Percentiles rank a stretch among this genome's conserved stretches.
Conservation (phyloP, 2,329 filamentous ascomycete species). For the Penicillium sp. region DNA sequence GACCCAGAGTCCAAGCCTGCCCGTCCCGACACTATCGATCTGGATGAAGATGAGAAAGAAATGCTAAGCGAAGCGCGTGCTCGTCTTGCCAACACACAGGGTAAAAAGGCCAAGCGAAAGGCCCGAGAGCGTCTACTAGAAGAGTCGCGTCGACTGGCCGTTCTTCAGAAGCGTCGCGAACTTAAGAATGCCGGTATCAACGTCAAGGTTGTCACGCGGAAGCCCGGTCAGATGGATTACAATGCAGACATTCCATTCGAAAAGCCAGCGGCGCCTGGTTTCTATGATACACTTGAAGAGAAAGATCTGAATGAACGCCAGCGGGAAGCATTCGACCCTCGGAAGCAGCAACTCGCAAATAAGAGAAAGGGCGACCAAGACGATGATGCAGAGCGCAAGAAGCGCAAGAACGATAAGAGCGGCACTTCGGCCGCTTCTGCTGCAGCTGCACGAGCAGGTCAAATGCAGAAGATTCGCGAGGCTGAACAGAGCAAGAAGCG, state of each 20-base stretch:
- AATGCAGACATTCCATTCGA: constrained; percentile 99
- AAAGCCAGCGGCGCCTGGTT: constrained; percentile 81
- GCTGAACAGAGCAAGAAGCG: constrained; percentile 96
- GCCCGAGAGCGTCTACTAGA: constrained; percentile 93
- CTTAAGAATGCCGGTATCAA: constrained; percentile 98
- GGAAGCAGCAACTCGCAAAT: constrained; percentile 83
- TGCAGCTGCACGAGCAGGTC: constrained; percentile 86
- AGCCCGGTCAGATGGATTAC: constrained; percentile 98
- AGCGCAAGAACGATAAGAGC: constrained; percentile 84
- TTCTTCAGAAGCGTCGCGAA: constrained; percentile 91
- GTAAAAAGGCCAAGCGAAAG: constrained; percentile 98
- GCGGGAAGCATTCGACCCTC: constrained; percentile 81
- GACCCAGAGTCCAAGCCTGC: constrained; percentile 96
- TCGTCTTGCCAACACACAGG: constrained; percentile 93
- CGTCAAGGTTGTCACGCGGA: constrained; percentile 87
- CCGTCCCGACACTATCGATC: constrained; percentile 91
- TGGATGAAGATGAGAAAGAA: constrained; percentile 99
- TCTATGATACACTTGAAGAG: constrained; percentile 91
- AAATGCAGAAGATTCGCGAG: constrained; percentile 91
- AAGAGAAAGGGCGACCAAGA: constrained; percentile 91
- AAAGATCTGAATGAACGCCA: constrained; percentile 76
- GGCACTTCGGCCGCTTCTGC: constrained; percentile 74
- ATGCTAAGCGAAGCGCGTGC: constrained; percentile 98
- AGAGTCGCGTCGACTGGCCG: constrained; percentile 83
- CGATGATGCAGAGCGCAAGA: constrained; percentile 76